These are phyloP conservation scores for Macrolepiota fuliginosa DNA, from an alignment of 768 basidiomycete species.

Conservation along the genomic window DNA sequence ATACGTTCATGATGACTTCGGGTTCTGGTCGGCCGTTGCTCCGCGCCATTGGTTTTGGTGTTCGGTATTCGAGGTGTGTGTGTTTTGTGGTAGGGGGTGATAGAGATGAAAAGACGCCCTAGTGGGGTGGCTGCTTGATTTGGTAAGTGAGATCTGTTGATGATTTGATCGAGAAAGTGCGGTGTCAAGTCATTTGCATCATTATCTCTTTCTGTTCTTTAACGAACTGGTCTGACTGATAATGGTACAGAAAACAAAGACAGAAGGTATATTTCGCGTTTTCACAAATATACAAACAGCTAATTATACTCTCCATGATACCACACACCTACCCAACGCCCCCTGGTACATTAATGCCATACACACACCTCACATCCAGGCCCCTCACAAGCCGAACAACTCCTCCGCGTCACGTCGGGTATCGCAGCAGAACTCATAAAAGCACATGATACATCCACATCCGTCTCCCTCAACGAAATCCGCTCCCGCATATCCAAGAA, in stretches of 20 bases:
- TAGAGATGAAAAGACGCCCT: neutral
- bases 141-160: slow-evolving; percentile 5
- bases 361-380: slow-evolving; percentile 32
- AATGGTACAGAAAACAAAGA: slow-evolving; percentile 21
- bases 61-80: neutral
- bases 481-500: slow-evolving; percentile 90
- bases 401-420: slow-evolving; percentile 89
- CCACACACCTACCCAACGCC: too few relatives aligned
- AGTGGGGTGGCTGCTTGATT: neutral
- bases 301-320: too few relatives aligned
- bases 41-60: neutral
- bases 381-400: slow-evolving; percentile 86
- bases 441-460: slow-evolving; percentile 73
- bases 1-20: slow-evolving; percentile 66
- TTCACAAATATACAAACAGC: neutral
- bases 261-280: slow-evolving; percentile 15
- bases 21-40: slow-evolving; percentile 57
- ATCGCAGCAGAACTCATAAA: slow-evolving; percentile 94
- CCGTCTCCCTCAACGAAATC: slow-evolving; percentile 85
- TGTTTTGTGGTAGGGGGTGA: neutral
- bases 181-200: neutral
- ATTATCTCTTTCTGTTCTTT: neutral
- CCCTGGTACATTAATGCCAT: too few relatives aligned
- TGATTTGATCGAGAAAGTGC: neutral
- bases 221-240: neutral